Base-by-base conservation (phyloP, 352 stramenopile species). In the Paralagenidium karlingii region DNA sequence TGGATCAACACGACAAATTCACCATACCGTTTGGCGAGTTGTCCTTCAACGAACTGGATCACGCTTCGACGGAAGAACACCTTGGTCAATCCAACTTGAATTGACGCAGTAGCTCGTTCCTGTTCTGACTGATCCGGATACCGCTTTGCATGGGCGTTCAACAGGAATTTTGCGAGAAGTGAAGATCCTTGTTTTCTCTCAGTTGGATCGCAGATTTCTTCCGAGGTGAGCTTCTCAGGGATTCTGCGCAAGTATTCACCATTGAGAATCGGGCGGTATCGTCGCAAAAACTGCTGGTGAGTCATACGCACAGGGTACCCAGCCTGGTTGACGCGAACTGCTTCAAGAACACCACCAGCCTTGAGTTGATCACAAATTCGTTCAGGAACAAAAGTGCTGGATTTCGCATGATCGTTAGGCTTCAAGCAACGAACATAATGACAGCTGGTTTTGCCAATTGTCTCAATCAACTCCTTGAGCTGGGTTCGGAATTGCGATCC, bases 361-460 rank as follows among this genome's bases (percentile, higher is more conserved):
- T 89, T 83, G 3, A 98, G 58, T 65, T 99, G 95, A 49, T 99
- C 93, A 26, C 94, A 96, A 9, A 97, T 69, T 26, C 94, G 73
- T 50, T 96, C 90, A 11, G 92, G 45, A 22, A 83, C 77, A 49
- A 98, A 79, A 24, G 61, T 39, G 16, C 60, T 65, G 1, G 75
- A 47, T 34, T 94, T 87, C 9, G 96, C 89, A 11, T 87, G 68
- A 59, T 98, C 95, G 55, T 99, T 98, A 0, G 96, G 94, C 64
- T 99, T 99, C 29, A 99, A 79, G 60, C 95, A 99, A n/a, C 95
- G 79, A 19, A 99, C 91, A 60, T 98, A 99, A 52, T 99, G 94
- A 21, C 94, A 96, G 45, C 86, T 76, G 0, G 92, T 98, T 11
- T 75, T 68, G 47, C 95, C 83, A 26, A 99, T 81, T 16, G 94